Evolutionary conservation across 2,329 filamentous ascomycete genomes (phyloP), one percentile per base, ranked within the genome.

Genomic region (Rutstroemia sp.): DNA sequence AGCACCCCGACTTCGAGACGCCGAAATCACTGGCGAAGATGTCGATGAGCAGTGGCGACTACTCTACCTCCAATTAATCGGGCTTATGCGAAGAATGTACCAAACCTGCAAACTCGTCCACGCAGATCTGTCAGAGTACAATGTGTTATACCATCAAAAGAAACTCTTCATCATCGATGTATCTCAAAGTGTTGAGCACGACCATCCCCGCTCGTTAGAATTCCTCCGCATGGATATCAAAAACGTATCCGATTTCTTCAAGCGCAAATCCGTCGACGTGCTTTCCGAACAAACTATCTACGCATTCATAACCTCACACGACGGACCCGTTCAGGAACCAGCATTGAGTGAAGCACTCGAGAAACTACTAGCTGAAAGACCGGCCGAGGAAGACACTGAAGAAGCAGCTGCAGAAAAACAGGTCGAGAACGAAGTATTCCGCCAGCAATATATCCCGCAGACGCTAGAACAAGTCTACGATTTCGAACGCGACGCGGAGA

Each of bases 181-280:
- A 45, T 96, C 90, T 56, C 94, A 99, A 75, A 94, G 88, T 68
- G 94, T 99, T 19, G 95, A 97, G 75, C 92, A 95, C 64, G 92
- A 97, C 65, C 94, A 99, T 71, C 94, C 94, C 0, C 82, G 90
- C 57, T 92, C 89, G 2, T 79, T 95, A 30, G 92, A 97, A 70
- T 99, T 99, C 69, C 73, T 99, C 65, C 86, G 94, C 37, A 97
- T 96, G 92, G 94, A 99, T 69, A 91, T 99, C 73, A 97, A 96
- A 78, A 99, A 99, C 69, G 84, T 95, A 1, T 87, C 85, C 21
- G 90, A 95, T 71, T 99, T 95, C 74, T 99, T 97, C 81, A 79
- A 85, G 30, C 81, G 88, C 19, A 87, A 96, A 70, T 87, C 87
- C 42, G 90, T 97, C 2, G 85, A 95, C 59, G 87, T 83, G 0